These are phyloP conservation scores for Delonix regia DNA, from an alignment of 306 rosid species.

Conservation along the genomic window DNA sequence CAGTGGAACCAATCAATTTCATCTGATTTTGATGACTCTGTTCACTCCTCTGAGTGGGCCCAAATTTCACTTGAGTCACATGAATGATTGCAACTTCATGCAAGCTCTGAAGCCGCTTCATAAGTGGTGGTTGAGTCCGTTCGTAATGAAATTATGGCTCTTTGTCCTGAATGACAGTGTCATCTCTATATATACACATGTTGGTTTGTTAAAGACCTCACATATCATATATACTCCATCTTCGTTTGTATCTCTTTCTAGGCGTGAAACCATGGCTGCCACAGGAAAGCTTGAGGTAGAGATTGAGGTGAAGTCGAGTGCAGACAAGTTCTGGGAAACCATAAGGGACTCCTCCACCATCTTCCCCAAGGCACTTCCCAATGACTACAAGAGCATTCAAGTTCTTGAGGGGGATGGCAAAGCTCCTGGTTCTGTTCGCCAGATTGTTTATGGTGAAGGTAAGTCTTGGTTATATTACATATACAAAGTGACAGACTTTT, in stretches of 20 bases:
- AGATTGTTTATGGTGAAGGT: conserved; percentile 66
- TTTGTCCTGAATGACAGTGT: neutral
- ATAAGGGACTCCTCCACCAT: conserved; percentile 37
- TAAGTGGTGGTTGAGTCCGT: conserved; percentile 30
- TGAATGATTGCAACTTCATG: neutral
- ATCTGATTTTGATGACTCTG: neutral
- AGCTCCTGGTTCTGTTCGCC: conserved; percentile 71
- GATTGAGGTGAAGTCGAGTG: conserved; percentile 40
- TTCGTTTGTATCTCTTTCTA: neutral
- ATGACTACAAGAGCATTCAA: conserved; percentile 83
- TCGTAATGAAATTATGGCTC: conserved; percentile 51
- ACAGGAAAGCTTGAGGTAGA: conserved; percentile 52
- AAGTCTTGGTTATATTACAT: too few species aligned
- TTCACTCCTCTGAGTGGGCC: neutral
- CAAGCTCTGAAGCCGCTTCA: neutral
- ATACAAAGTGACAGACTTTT: too few species aligned
- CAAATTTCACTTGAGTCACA: neutral
- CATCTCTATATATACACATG: neutral
- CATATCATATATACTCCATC: conserved; percentile 18
- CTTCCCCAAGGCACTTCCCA: conserved; percentile 51
- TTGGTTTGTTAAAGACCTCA: neutral
- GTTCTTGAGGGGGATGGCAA: conserved; percentile 83
- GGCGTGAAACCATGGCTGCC: conserved; percentile 30
- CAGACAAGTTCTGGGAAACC: conserved; percentile 40
- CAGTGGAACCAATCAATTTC: neutral